These are phyloP conservation scores for Fremontodendron californicum DNA, from an alignment of 345 rosid species.

Conservation along the genomic window DNA sequence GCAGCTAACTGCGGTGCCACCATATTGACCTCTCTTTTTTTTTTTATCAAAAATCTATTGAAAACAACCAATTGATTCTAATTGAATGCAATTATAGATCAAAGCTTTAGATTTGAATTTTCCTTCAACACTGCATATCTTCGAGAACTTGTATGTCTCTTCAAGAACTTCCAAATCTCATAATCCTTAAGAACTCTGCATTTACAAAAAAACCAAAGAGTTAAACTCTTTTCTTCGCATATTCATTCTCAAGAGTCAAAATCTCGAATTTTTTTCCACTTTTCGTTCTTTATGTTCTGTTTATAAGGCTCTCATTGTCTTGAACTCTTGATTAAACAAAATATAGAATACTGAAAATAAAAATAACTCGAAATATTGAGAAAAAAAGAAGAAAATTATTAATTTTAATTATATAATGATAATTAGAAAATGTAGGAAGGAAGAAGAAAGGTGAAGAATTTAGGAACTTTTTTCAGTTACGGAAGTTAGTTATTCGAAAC, in stretches of 20 bases:
- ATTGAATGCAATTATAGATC: neutral
- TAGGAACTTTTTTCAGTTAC: neutral
- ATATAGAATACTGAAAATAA: neutral
- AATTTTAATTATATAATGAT: neutral
- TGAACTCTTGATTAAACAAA: neutral
- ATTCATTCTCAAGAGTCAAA: neutral
- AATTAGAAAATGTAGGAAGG: neutral
- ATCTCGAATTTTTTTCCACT: neutral
- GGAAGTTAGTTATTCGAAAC: neutral
- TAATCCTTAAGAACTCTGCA: conserved; percentile 7
- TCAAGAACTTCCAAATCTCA: conserved; percentile 11
- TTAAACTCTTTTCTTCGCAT: neutral
- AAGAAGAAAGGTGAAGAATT: neutral
- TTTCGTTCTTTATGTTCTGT: neutral
- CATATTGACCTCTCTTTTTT: conserved; percentile 11
- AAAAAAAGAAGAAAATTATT: neutral
- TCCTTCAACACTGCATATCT: conserved; percentile 2
- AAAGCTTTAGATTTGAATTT: conserved; percentile 1
- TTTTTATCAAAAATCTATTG: neutral
- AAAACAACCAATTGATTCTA: neutral
- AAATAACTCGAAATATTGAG: neutral
- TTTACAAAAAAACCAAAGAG: neutral
- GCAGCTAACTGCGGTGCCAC: conserved; percentile 36
- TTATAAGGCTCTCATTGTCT: neutral
- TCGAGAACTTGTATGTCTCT: conserved; percentile 14